Conservation (phyloP, 1,284 basidiomycete species). For the Austroboletus rostrupii region DNA sequence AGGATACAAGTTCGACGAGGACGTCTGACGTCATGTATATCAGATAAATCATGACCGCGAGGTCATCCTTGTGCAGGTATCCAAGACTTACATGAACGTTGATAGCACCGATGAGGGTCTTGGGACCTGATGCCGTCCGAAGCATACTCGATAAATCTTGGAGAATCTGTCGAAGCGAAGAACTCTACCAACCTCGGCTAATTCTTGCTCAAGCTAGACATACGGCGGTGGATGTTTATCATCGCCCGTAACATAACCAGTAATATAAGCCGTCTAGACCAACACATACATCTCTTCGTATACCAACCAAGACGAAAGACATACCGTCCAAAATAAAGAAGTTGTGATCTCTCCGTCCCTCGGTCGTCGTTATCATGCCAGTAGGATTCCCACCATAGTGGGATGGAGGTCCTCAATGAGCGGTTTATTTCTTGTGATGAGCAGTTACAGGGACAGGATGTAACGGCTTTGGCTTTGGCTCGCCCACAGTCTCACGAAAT, state of each 20-base stretch:
- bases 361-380: constrained; percentile 67
- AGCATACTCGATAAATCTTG: constrained; percentile 61
- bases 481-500: constrained; percentile 37
- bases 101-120: constrained; percentile 66
- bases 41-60: not conserved
- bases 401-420: not conserved
- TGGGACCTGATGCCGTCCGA: constrained; percentile 77
- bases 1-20: constrained; percentile 75
- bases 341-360: constrained; percentile 74
- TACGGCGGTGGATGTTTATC: constrained; percentile 64
- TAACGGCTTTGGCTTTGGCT: constrained; percentile 71
- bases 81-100: constrained; percentile 54
- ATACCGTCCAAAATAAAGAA: constrained; percentile 78
- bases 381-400: constrained; percentile 79
- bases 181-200: constrained; percentile 62
- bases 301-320: not conserved
- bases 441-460: constrained; percentile 43
- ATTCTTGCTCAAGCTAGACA: constrained; percentile 65
- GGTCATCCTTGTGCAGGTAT: not conserved
- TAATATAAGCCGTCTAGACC: constrained; percentile 67
- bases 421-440: not conserved
- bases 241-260: constrained; percentile 62
- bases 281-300: not conserved
- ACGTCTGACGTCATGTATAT: constrained; percentile 40
- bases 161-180: constrained; percentile 82